A percentile compares a stretch with the other conserved stretches of the same genome.
These are phyloP conservation scores for Podaxis pistillaris DNA, from an alignment of 768 basidiomycete genomes.

Conservation along the genomic window DNA sequence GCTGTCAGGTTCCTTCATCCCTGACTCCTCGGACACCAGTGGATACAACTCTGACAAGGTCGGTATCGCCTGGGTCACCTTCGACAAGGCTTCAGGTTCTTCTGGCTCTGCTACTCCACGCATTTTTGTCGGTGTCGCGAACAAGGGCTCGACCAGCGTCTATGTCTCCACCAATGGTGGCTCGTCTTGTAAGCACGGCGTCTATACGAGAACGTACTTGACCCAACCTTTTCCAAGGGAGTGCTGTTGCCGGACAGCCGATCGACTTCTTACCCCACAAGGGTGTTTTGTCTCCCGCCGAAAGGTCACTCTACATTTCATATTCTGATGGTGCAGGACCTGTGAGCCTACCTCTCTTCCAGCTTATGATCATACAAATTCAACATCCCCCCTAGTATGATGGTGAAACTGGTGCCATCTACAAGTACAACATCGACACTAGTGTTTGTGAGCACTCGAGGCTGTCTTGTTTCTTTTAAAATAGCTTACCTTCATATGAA, in stretches of 20 bases:
- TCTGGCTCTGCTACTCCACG: constrained; percentile 54
- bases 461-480: neutral
- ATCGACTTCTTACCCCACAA: constrained; percentile 62
- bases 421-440: constrained; percentile 53
- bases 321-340: constrained; percentile 66
- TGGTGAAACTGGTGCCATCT: constrained; percentile 48
- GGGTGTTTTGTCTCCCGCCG: constrained; percentile 58
- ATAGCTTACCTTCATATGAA: constrained; percentile 11
- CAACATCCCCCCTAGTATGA: constrained; percentile 41
- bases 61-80: constrained; percentile 63
- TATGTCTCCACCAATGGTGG: constrained; percentile 59
- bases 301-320: constrained; percentile 57
- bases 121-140: constrained; percentile 70
- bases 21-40: constrained; percentile 48
- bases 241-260: constrained; percentile 55
- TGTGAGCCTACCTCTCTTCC: constrained; percentile 22
- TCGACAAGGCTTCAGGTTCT: constrained; percentile 56
- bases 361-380: neutral
- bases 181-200: constrained; percentile 44
- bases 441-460: constrained; percentile 35
- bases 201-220: neutral
- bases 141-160: constrained; percentile 49
- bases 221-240: constrained; percentile 35
- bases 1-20: constrained; percentile 46
- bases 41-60: constrained; percentile 43